Conservation (phyloP, 257 asterid genomes). For the Mitragyna speciosa region DNA sequence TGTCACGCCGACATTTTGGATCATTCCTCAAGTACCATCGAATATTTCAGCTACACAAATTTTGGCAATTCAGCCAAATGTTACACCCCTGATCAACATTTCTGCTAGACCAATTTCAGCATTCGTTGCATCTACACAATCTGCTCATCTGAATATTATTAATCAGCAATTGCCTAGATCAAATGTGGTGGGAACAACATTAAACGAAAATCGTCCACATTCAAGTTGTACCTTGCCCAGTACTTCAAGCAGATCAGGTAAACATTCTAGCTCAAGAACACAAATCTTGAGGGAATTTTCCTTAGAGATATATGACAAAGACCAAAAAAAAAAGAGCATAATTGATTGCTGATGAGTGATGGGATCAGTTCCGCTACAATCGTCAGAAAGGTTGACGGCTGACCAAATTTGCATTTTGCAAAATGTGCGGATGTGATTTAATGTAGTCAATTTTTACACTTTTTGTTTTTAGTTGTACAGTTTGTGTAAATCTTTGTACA, state of each 20-base stretch:
- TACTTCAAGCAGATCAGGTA: conserved; percentile 8
- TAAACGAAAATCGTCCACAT: conserved; percentile 29
- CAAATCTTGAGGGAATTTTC: conserved; percentile 44
- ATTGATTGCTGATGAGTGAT: neutral
- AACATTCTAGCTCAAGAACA: conserved; percentile 22
- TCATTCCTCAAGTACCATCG: conserved; percentile 23
- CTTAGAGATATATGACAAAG: conserved; percentile 48
- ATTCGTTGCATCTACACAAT: conserved; percentile 32
- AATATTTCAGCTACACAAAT: conserved; percentile 41
- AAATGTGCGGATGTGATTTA: too few relatives aligned
- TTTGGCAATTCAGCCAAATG: conserved; percentile 43
- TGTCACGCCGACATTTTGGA: conserved; percentile 42
- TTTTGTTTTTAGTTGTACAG: too few relatives aligned
- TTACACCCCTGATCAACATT: conserved; percentile 37
- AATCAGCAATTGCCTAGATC: conserved; percentile 12
- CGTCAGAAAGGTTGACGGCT: too few relatives aligned
- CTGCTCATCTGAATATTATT: conserved; percentile 25
- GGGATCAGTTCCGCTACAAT: neutral
- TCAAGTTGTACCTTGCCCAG: conserved; percentile 20
- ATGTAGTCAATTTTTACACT: too few relatives aligned
- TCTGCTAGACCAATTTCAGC: conserved; percentile 41
- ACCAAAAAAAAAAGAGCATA: conserved; percentile 18
- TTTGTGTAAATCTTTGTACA: too few relatives aligned
- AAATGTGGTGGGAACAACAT: conserved; percentile 4
- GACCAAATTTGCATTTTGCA: too few relatives aligned